A percentile compares a stretch with the other conserved stretches of the same genome.
Evolutionary conservation across 1,139 yeast genomes (phyloP).

Genomic region (Saccharomyces pastorianus): DNA sequence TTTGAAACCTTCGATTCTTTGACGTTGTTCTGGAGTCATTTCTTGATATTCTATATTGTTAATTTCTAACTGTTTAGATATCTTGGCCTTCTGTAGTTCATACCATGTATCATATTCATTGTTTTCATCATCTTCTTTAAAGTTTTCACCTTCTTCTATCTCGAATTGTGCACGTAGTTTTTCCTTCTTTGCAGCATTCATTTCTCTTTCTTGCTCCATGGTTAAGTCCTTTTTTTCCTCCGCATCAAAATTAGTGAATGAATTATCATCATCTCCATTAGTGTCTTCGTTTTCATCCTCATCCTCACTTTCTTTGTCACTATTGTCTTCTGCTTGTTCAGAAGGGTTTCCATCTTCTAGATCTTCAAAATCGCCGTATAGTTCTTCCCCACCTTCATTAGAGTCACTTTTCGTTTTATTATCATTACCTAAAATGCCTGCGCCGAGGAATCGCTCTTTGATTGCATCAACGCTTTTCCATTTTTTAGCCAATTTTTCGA

Average conservation of each 20-base stretch:
- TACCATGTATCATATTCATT: conserved; percentile 91
- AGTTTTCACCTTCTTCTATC: conserved; percentile 73
- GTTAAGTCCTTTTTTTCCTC: conserved; percentile 39
- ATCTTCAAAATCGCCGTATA: conserved; percentile 76
- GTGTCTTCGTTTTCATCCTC: conserved; percentile 29
- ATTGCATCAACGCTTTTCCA: conserved; percentile 48
- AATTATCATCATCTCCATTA: conserved; percentile 35
- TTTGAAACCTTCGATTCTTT: conserved; percentile 80
- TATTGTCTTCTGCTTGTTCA: conserved; percentile 18
- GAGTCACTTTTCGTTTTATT: conserved; percentile 31
- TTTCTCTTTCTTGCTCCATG: conserved; percentile 61
- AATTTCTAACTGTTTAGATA: conserved; percentile 92
- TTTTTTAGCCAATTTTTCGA: conserved; percentile 45
- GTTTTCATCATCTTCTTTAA: conserved; percentile 66
- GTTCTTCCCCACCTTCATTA: conserved; percentile 43
- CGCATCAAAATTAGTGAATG: conserved; percentile 52
- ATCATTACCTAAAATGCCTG: conserved; percentile 44
- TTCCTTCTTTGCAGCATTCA: conserved; percentile 84
- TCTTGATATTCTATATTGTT: conserved; percentile 71
- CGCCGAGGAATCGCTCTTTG: conserved; percentile 52
- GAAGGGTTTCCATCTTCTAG: conserved; percentile 43
- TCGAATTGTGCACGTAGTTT: conserved; percentile 82
- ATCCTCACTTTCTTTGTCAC: conserved; percentile 17
- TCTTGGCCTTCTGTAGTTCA: conserved; percentile 91
- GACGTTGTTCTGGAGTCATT: conserved; percentile 68